phyloP scores from a whole-genome alignment of 2,329 filamentous ascomycete species.

The Exophiala sp. region DNA sequence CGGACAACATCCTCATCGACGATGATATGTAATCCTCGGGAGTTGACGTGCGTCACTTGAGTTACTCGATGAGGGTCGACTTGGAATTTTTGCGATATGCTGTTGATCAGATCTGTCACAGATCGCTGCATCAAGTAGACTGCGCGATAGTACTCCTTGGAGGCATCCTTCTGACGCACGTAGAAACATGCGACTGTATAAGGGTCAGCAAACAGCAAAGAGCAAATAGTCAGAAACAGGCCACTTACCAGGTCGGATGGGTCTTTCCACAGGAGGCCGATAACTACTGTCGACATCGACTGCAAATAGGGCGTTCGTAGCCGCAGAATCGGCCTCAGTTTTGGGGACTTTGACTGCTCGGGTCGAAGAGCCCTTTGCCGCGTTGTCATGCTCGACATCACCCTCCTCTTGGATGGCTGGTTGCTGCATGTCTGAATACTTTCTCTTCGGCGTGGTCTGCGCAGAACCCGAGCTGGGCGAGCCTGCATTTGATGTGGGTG shows the following conservation, averaged over 20 bases:
- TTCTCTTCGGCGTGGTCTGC: slow-evolving; percentile 41
- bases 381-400: slow-evolving; percentile 20
- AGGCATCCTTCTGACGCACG: slow-evolving; percentile 51
- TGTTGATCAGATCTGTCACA: slow-evolving; percentile 64
- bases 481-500: slow-evolving; percentile 32
- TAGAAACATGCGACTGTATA: slow-evolving; percentile 78
- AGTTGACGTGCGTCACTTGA: slow-evolving; percentile 65
- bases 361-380: slow-evolving; percentile 2
- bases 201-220: no score
- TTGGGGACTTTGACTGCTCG: slow-evolving; percentile 25
- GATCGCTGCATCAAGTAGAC: slow-evolving; percentile 78
- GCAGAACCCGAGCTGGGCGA: slow-evolving; percentile 39
- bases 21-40: slow-evolving; percentile 71
- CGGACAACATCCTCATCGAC: slow-evolving; percentile 85
- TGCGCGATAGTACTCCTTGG: slow-evolving; percentile 66
- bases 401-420: slow-evolving; percentile 23
- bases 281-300: slow-evolving; percentile 84
- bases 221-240: slow-evolving; percentile 5
- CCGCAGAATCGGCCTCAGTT: slow-evolving; percentile 11
- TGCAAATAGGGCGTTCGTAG: slow-evolving; percentile 21
- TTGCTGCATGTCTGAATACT: slow-evolving; percentile 26
- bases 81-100: slow-evolving; percentile 72
- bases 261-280: slow-evolving; percentile 66
- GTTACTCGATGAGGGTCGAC: slow-evolving; percentile 67
- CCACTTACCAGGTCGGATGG: slow-evolving; percentile 58